Conservation (phyloP, 2,329 filamentous ascomycete genomes). For the Pseudocercospora eumusae region DNA sequence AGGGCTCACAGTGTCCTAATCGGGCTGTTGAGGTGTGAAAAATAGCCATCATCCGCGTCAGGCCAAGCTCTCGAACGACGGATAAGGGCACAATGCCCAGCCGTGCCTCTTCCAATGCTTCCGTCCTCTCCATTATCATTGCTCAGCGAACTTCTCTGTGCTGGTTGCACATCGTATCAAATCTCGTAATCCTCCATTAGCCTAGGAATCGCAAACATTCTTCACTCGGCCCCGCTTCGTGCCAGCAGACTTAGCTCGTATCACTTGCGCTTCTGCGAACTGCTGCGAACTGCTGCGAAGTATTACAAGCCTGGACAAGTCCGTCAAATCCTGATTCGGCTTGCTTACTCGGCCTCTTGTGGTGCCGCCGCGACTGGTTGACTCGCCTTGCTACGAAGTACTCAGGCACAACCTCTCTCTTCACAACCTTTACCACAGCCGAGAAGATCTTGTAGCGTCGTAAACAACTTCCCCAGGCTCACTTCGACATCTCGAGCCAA, state of each 20-base stretch:
- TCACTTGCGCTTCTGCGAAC: not conserved
- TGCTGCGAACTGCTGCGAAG: slow-evolving; percentile 5
- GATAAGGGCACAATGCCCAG: not conserved
- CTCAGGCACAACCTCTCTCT: not conserved
- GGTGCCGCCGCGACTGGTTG: not conserved
- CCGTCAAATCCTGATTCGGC: not conserved
- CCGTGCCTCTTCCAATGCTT: not conserved
- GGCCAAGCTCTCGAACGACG: not conserved
- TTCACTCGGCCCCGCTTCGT: not conserved
- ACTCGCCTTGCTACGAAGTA: not conserved
- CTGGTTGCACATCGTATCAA: not conserved
- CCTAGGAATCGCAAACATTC: not conserved
- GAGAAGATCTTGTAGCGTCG: not conserved
- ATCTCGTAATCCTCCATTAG: not conserved
- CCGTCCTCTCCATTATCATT: not conserved
- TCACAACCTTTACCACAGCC: not conserved
- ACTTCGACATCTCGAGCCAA: not conserved
- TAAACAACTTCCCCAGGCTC: not conserved
- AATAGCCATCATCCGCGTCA: slow-evolving; percentile 1
- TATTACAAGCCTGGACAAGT: not conserved
- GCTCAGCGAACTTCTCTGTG: not conserved
- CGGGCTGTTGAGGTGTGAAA: not conserved
- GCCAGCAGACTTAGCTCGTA: not conserved
- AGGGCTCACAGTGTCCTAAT: slow-evolving; percentile 1
- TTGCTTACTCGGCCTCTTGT: not conserved